Conservation (phyloP, 2,329 filamentous ascomycete species). For the Aspergillus ochraceoroseus region DNA sequence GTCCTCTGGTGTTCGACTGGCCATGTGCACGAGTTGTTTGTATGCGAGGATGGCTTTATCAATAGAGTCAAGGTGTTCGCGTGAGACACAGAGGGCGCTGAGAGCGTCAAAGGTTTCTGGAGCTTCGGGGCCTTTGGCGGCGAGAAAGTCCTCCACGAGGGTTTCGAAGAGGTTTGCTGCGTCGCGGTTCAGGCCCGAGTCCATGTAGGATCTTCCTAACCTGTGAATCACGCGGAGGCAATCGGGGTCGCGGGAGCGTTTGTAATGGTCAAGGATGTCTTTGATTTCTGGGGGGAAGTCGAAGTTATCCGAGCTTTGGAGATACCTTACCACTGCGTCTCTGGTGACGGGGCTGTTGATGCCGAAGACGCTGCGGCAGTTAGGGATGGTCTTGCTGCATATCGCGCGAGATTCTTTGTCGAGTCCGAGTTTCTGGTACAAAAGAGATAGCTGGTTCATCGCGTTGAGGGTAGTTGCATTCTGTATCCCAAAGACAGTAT, state of each 20-base stretch:
- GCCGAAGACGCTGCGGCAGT: slow-evolving; percentile 27
- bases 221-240: slow-evolving; percentile 28
- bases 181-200: slow-evolving; percentile 28
- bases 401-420: slow-evolving; percentile 26
- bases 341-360: slow-evolving; percentile 24
- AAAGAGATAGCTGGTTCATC: slow-evolving; percentile 28
- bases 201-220: slow-evolving; percentile 28
- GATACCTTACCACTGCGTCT: slow-evolving; percentile 25
- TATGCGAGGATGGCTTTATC: slow-evolving; percentile 31
- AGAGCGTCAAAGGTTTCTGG: slow-evolving; percentile 30
- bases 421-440: slow-evolving; percentile 31
- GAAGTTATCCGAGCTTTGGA: slow-evolving; percentile 27
- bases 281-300: slow-evolving; percentile 29
- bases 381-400: slow-evolving; percentile 24
- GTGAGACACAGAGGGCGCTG: slow-evolving; percentile 28
- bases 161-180: slow-evolving; percentile 26
- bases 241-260: slow-evolving; percentile 22
- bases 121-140: slow-evolving; percentile 24
- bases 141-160: slow-evolving; percentile 27
- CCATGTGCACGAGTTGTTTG: slow-evolving; percentile 27
- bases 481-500: slow-evolving; percentile 30
- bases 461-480: slow-evolving; percentile 28
- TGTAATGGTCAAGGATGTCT: slow-evolving; percentile 28
- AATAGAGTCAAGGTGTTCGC: slow-evolving; percentile 27
- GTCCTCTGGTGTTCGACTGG: slow-evolving; percentile 21